These are phyloP conservation scores for Colletotrichum tanaceti DNA, from an alignment of 2,329 filamentous ascomycete genomes.

Conservation along the genomic window DNA sequence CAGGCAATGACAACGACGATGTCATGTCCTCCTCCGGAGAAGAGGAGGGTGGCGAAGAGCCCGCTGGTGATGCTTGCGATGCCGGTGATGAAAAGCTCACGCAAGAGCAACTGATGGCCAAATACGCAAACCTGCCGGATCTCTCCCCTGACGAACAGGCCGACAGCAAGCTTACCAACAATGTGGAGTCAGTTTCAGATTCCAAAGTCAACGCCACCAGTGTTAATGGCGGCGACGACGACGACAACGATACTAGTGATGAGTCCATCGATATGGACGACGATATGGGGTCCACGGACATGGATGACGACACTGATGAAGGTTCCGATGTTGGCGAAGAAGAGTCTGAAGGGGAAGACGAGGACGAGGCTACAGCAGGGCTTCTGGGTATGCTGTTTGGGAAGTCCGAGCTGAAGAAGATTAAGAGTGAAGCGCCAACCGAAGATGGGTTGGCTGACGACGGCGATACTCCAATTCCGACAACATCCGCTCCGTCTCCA, in stretches of 20 bases:
- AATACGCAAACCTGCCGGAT: constrained; percentile 74
- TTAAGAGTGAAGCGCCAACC: constrained; percentile 54
- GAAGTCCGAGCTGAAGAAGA: constrained; percentile 66
- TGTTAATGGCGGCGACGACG: constrained; percentile 47
- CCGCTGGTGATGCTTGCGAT: constrained; percentile 56
- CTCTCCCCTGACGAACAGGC: constrained; percentile 48
- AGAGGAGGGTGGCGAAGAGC: constrained; percentile 65
- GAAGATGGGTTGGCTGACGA: constrained; percentile 45
- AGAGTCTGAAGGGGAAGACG: constrained; percentile 58
- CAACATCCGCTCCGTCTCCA: background rate
- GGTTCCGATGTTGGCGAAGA: constrained; percentile 57
- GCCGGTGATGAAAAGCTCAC: constrained; percentile 73
- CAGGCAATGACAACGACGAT: constrained; percentile 53
- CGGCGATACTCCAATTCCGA: background rate
- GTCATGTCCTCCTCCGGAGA: constrained; percentile 74
- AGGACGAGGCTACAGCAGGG: constrained; percentile 56
- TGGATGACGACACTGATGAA: constrained; percentile 57
- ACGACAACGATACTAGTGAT: constrained; percentile 67
- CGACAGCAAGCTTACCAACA: constrained; percentile 41
- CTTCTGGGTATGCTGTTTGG: constrained; percentile 69
- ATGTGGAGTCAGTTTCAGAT: constrained; percentile 34
- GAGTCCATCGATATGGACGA: constrained; percentile 78
- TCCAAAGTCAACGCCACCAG: background rate
- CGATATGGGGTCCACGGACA: constrained; percentile 70
- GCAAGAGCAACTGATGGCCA: constrained; percentile 74